Evolutionary conservation across 306 rosid genomes (phyloP).

Genomic region (Medicago arabica): DNA sequence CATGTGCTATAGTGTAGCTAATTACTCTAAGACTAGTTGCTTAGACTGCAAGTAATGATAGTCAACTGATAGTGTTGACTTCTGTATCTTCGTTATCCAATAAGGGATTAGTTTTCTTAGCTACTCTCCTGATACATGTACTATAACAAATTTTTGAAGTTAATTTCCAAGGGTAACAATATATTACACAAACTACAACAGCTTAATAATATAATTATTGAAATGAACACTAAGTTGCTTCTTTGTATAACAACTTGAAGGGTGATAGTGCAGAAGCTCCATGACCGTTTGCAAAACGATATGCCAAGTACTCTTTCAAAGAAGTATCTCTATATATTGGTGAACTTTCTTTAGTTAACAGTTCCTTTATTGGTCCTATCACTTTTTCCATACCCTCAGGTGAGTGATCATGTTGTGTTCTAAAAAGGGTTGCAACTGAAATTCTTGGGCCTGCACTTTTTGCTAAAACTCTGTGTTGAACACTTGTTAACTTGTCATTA

Average conservation of each 20-base stretch:
- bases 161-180: no score
- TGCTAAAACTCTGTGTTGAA: conserved; percentile 43
- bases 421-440: conserved; percentile 34
- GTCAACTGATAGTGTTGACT: no score
- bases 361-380: conserved; percentile 58
- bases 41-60: conserved; percentile 43
- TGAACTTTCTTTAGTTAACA: conserved; percentile 55
- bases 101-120: no score
- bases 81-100: no score
- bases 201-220: no score
- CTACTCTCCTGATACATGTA: not conserved
- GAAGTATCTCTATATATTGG: conserved; percentile 48
- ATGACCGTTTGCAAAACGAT: conserved; percentile 37
- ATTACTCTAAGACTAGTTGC: no score
- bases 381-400: conserved; percentile 1
- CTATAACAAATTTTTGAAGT: not conserved
- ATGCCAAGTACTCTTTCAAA: conserved; percentile 32
- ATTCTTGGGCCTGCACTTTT: conserved; percentile 41
- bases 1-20: no score
- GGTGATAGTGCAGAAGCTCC: conserved; percentile 47
- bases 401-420: not conserved
- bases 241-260: conserved; percentile 44
- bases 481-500: conserved; percentile 44
- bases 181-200: no score
- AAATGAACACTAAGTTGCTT: no score